Base-by-base conservation (phyloP, 1,284 basidiomycete genomes). In the Sanghuangporus weigelae region DNA sequence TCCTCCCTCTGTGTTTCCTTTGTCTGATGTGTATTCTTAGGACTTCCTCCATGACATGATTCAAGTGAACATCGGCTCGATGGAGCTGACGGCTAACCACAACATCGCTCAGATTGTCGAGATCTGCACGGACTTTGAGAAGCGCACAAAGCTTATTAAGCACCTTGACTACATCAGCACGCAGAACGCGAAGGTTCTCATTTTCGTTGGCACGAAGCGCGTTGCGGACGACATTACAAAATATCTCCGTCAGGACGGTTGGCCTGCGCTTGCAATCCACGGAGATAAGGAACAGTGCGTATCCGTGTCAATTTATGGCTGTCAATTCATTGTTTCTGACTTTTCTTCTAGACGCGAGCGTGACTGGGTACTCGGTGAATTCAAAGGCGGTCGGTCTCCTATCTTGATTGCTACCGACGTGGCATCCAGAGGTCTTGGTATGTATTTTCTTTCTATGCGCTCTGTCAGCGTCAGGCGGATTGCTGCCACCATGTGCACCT, bases 371-470 rank as follows among this genome's bases (percentile, higher is more conserved):
- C 82, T 99, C 59, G 84, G 90, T 75, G 97, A 99, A 79, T 99
- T 99, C 86, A 98, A 98, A 82, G 91, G 93, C 65, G 95, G 97
- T 71, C 90, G 95, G 68, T 96, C 93, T 65, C 97, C 97, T 12
- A 98, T 99, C 77, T 86, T 99, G 78, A 96, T 99, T 75, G 96
- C 96, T 78, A 96, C 94, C 70, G 95, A 96, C 74, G 93, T 99
- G 71, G 96, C 96, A 68, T 98, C 95, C 75, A 96, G 96, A 88
- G 96, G 96, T 89, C 88, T 99, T 75, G 96, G 96, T 99, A 92
- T 83, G 96, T 74, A 77, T 71, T 73, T 73, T 66, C 67, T 69
- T 67, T 67, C 59, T 61, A 63, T 46, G 42, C 40, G 55, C 57
- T 57, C 57, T 63, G 46, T 57, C 61, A 60, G 61, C 44, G 16